Evolutionary conservation across 148 eudicot species (phyloP).

Genomic region (Fallopia convolvulus): DNA sequence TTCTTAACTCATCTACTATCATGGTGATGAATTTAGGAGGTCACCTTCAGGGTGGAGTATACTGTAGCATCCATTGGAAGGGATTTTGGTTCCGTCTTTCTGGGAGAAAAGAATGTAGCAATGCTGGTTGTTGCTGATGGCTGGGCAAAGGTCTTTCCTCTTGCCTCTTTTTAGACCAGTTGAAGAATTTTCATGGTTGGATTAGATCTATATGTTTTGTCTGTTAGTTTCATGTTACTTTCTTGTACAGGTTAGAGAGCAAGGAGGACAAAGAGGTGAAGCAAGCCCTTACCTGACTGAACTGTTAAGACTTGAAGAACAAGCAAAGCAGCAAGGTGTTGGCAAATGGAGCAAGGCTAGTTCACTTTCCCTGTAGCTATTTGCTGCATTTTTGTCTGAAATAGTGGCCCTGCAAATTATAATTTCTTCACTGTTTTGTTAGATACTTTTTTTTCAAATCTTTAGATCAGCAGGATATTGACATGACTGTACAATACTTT

Average conservation of each 20-base stretch:
- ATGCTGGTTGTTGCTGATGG: constrained; percentile 70
- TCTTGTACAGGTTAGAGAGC: constrained; percentile 66
- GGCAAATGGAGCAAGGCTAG: constrained; percentile 93
- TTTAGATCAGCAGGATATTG: not conserved
- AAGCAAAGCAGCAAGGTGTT: constrained; percentile 74
- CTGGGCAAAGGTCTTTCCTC: constrained; percentile 81
- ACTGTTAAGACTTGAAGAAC: constrained; percentile 58
- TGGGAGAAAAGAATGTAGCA: constrained; percentile 55
- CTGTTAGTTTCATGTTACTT: not conserved
- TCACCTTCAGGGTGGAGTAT: constrained; percentile 70
- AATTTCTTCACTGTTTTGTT: not conserved
- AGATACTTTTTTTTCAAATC: not conserved
- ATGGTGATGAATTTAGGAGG: constrained; percentile 45
- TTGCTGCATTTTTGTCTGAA: not conserved
- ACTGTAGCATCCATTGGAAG: constrained; percentile 57
- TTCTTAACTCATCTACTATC: not conserved
- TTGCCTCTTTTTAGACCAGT: not conserved
- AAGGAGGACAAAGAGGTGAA: constrained; percentile 64
- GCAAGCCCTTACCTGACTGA: constrained; percentile 51
- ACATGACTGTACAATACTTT: not conserved
- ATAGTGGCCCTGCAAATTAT: not conserved
- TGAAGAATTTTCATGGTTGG: not conserved
- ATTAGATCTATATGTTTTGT: constrained; percentile 1
- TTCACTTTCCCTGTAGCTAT: constrained; percentile 10
- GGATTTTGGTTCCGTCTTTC: constrained; percentile 74